These are phyloP conservation scores for Passiflora organensis DNA, from an alignment of 345 rosid genomes.

Conservation along the genomic window DNA sequence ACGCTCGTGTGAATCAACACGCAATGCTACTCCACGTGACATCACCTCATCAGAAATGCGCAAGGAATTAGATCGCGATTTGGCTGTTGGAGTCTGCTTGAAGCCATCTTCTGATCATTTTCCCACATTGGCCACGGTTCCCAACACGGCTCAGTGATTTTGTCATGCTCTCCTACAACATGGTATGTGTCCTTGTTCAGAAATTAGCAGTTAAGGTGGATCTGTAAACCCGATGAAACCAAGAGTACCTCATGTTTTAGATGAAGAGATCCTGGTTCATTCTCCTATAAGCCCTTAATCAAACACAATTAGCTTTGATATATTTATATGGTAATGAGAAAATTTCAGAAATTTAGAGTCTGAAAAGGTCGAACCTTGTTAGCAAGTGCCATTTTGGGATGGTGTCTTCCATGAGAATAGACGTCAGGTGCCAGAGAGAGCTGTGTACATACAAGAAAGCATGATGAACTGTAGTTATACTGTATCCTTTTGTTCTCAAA, in stretches of 20 bases:
- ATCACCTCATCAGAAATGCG: no score
- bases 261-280: conserved; percentile 18
- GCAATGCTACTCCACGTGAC: no score
- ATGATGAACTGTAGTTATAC: neutral
- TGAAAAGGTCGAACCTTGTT: conserved; percentile 26
- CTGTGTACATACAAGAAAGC: conserved; percentile 22
- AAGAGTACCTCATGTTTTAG: conserved; percentile 28
- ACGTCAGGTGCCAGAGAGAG: conserved; percentile 36
- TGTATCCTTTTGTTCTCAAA: neutral
- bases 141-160: conserved; percentile 16
- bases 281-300: conserved; percentile 39
- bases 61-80: no score
- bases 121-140: conserved; percentile 25
- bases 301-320: neutral
- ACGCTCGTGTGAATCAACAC: no score
- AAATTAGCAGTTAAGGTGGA: neutral
- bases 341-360: neutral
- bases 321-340: neutral
- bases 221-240: neutral
- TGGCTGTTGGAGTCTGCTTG: conserved; percentile 9
- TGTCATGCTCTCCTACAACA: conserved; percentile 16
- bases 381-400: conserved; percentile 16
- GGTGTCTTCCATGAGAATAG: conserved; percentile 18
- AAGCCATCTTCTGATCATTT: conserved; percentile 11
- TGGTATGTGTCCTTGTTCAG: neutral